A percentile compares a stretch with the other conserved stretches of the same genome.
These are phyloP conservation scores for Teunomyces stri DNA, from an alignment of 805 yeast species.

Conservation along the genomic window DNA sequence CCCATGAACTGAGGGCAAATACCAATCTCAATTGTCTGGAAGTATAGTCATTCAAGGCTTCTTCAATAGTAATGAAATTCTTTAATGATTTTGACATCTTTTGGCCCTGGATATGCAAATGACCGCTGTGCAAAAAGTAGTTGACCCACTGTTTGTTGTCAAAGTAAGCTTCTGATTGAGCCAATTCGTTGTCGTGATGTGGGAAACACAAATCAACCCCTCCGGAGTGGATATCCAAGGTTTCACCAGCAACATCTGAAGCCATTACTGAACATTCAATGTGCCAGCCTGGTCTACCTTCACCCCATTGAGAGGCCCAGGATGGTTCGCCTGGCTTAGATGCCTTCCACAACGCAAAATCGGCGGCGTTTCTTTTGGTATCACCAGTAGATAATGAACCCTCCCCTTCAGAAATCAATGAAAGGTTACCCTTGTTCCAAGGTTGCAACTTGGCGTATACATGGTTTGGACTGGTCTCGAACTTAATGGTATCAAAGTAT, in stretches of 20 bases:
- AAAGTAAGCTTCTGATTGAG: slow-evolving; percentile 92
- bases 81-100: slow-evolving; percentile 95
- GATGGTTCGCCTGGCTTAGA: slow-evolving; percentile 97
- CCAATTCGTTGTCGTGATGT: slow-evolving; percentile 97
- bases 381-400: slow-evolving; percentile 67
- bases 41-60: slow-evolving; percentile 70
- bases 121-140: slow-evolving; percentile 96
- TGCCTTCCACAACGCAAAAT: slow-evolving; percentile 95
- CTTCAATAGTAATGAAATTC: slow-evolving; percentile 91
- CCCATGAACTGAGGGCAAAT: slow-evolving; percentile 92
- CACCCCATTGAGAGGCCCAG: slow-evolving; percentile 96
- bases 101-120: slow-evolving; percentile 96
- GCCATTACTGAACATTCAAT: slow-evolving; percentile 99
- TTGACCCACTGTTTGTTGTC: slow-evolving; percentile 94
- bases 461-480: slow-evolving; percentile 70
- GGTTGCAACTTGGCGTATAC: slow-evolving; percentile 96
- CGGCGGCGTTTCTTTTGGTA: slow-evolving; percentile 72
- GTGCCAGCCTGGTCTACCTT: slow-evolving; percentile 99
- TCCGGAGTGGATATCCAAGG: slow-evolving; percentile 93
- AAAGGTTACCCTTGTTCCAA: slow-evolving; percentile 91
- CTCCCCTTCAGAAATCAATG: slow-evolving; percentile 89
- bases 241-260: slow-evolving; percentile 74
- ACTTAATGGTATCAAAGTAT: slow-evolving; percentile 86
- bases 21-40: slow-evolving; percentile 86
- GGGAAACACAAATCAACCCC: slow-evolving; percentile 98